Conservation (phyloP, 805 yeast genomes). For the Ogataea parapolymorpha region DNA sequence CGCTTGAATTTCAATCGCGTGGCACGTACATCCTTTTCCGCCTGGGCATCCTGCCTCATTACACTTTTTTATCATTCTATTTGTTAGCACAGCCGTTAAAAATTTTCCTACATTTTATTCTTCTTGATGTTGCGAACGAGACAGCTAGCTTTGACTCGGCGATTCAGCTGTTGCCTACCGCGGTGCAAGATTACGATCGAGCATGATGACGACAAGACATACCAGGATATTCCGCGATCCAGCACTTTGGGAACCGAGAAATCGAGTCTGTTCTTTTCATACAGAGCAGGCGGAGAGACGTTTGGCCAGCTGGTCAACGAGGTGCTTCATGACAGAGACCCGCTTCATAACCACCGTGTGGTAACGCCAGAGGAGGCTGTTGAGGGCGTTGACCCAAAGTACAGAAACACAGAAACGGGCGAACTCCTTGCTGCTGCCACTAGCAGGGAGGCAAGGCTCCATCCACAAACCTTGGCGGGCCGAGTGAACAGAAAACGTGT, state of each 20-base stretch:
- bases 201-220: conserved; percentile 23
- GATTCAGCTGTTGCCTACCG: not conserved
- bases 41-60: not conserved
- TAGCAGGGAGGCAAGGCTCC: conserved; percentile 52
- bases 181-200: conserved; percentile 19
- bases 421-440: conserved; percentile 36
- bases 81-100: conserved; percentile 8
- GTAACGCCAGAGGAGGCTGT: conserved; percentile 36
- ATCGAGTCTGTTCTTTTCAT: conserved; percentile 33
- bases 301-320: conserved; percentile 43
- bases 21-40: not conserved
- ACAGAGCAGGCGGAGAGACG: conserved; percentile 37
- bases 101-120: conserved; percentile 1
- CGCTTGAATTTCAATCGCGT: conserved; percentile 2
- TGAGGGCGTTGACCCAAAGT: conserved; percentile 30
- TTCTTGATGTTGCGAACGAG: conserved; percentile 4
- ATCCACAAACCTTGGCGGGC: conserved; percentile 55
- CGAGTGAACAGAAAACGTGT: conserved; percentile 50
- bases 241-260: conserved; percentile 22
- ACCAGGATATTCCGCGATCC: conserved; percentile 14
- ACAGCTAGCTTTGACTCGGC: not conserved
- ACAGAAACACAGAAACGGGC: conserved; percentile 32
- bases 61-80: not conserved
- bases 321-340: conserved; percentile 34
- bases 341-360: conserved; percentile 32